Evolutionary conservation across 148 eudicot species (phyloP).

Genomic region (Vaccinium macrocarpon): DNA sequence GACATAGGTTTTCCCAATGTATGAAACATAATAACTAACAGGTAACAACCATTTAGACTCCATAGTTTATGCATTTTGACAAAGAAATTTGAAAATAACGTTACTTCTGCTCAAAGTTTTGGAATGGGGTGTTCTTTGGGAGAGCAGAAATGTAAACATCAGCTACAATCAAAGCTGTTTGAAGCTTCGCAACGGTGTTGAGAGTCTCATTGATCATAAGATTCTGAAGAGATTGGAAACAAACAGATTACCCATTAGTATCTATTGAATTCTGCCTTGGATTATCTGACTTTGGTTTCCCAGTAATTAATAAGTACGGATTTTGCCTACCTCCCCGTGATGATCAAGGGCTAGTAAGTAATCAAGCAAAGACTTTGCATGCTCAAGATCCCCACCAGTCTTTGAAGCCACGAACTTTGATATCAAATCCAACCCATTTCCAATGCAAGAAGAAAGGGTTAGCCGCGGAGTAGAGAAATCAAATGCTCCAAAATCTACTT

Average conservation of each 20-base stretch:
- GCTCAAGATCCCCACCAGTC: slow-evolving; percentile 30
- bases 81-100: neutral
- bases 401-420: slow-evolving; percentile 38
- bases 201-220: slow-evolving; percentile 62
- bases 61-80: neutral
- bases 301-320: neutral
- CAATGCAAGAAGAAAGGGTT: slow-evolving; percentile 50
- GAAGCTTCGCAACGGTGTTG: slow-evolving; percentile 44
- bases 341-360: slow-evolving; percentile 43
- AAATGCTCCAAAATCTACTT: slow-evolving; percentile 60
- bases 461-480: slow-evolving; percentile 36
- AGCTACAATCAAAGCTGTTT: slow-evolving; percentile 39
- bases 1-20: neutral
- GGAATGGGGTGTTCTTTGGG: slow-evolving; percentile 45
- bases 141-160: slow-evolving; percentile 45
- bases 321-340: slow-evolving; percentile 42
- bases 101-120: slow-evolving; percentile 46
- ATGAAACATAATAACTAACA: neutral
- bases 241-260: neutral
- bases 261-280: neutral
- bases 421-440: slow-evolving; percentile 44
- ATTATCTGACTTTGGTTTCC: neutral
- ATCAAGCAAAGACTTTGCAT: slow-evolving; percentile 43
- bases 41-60: neutral
- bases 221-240: slow-evolving; percentile 35